phyloP scores from a whole-genome alignment of 2,329 filamentous ascomycete species.

The Magnaporthiopsis poae region DNA sequence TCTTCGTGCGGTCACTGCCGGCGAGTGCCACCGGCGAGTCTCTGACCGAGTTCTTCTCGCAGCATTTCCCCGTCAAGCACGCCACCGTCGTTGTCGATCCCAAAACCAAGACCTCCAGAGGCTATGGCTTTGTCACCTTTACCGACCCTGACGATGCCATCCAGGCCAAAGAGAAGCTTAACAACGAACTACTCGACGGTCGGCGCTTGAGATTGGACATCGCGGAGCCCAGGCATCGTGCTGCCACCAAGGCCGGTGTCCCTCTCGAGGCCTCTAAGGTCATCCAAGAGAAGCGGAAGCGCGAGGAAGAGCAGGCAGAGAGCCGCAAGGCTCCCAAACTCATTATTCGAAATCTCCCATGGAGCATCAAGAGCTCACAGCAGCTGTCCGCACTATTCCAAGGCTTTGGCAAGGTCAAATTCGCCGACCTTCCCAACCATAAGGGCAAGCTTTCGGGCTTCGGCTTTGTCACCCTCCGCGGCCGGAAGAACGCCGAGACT shows the following conservation, averaged over 20 bases:
- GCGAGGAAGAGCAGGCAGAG: constrained; percentile 51
- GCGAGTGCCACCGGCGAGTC: constrained; percentile 67
- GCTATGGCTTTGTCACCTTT: constrained; percentile 95
- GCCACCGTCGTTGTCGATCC: constrained; percentile 85
- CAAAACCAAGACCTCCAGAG: constrained; percentile 75
- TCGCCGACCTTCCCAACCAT: constrained; percentile 71
- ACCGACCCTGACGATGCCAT: constrained; percentile 85
- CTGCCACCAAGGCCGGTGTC: constrained; percentile 32
- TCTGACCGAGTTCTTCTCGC: constrained; percentile 81
- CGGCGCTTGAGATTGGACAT: constrained; percentile 77
- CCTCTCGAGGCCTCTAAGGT: constrained; percentile 26
- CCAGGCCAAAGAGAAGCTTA: constrained; percentile 69
- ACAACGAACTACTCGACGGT: constrained; percentile 68
- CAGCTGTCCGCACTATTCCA: constrained; percentile 71
- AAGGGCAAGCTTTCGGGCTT: constrained; percentile 74
- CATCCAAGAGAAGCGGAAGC: constrained; percentile 38
- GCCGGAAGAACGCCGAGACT: constrained; percentile 81
- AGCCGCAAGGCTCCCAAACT: constrained; percentile 58
- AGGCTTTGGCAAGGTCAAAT: constrained; percentile 86
- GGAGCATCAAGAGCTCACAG: constrained; percentile 82
- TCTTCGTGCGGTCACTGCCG: constrained; percentile 86
- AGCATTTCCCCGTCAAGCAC: constrained; percentile 90
- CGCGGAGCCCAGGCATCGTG: constrained; percentile 73
- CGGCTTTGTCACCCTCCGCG: constrained; percentile 81
- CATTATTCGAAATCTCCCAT: constrained; percentile 88